Percentiles rank a stretch among this genome's conserved stretches.
phyloP scores from a whole-genome alignment of 306 rosid species.

The Castanopsis chinensis region DNA sequence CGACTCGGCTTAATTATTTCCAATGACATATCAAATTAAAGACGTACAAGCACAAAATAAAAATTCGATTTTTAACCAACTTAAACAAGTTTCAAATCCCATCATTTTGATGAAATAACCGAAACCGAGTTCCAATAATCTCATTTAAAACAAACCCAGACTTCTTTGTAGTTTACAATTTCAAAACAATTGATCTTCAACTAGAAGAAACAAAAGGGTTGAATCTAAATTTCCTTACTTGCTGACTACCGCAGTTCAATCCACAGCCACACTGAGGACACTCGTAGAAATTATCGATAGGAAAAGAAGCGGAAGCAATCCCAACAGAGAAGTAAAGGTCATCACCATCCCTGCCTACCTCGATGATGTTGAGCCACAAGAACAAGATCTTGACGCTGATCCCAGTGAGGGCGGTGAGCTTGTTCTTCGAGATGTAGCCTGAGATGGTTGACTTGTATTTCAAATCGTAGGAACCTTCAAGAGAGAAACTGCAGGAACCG shows the following conservation, averaged over 20 bases:
- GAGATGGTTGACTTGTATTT: conserved; percentile 63
- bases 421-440: conserved; percentile 50
- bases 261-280: conserved; percentile 86
- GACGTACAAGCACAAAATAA: not conserved
- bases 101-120: not conserved
- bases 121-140: not conserved
- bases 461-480: conserved; percentile 66
- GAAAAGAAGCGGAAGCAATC: conserved; percentile 68
- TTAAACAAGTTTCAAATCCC: not conserved
- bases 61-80: not conserved
- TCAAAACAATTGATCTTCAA: conserved; percentile 12
- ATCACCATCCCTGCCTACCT: conserved; percentile 54
- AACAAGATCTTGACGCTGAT: conserved; percentile 74
- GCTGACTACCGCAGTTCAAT: conserved; percentile 45
- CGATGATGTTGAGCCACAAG: conserved; percentile 76
- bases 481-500: conserved; percentile 67
- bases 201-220: conserved; percentile 53
- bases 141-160: not conserved
- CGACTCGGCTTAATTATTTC: not conserved
- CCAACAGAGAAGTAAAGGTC: conserved; percentile 74
- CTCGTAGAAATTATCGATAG: conserved; percentile 61
- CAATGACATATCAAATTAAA: not conserved
- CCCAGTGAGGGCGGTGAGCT: conserved; percentile 52
- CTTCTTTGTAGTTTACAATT: not conserved
- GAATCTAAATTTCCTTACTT: conserved; percentile 44